phyloP scores from a whole-genome alignment of 2,329 filamentous ascomycete genomes.

The Coniochaeta prunicola region DNA sequence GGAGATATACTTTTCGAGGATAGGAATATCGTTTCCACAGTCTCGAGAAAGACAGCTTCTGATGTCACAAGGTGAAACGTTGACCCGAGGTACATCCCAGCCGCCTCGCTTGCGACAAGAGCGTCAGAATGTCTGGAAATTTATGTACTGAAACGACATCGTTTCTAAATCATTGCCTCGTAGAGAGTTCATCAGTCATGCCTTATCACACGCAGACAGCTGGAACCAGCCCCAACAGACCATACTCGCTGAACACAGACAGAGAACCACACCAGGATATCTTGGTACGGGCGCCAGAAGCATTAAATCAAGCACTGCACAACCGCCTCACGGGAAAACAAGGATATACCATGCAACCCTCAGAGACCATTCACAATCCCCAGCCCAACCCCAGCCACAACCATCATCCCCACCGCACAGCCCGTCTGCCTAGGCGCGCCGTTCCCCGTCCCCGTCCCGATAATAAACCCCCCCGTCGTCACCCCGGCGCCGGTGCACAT shows the following conservation, averaged over 20 bases:
- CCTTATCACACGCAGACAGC: neutral
- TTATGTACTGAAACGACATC: neutral
- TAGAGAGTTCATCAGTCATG: neutral
- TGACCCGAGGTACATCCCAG: no score
- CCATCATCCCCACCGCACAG: neutral
- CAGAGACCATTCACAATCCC: neutral
- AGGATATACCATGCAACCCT: neutral
- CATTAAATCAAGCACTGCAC: neutral
- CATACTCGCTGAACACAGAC: neutral
- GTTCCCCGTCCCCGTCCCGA: slow-evolving; percentile 16
- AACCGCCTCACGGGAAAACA: neutral
- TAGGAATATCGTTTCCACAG: no score
- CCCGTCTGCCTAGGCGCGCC: slow-evolving; percentile 7
- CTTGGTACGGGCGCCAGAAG: neutral
- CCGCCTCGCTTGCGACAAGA: no score
- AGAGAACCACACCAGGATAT: neutral
- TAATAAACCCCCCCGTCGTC: slow-evolving; percentile 14
- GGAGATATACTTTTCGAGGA: no score
- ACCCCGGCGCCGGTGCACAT: slow-evolving; percentile 28
- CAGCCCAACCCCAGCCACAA: neutral
- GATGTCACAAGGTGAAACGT: no score
- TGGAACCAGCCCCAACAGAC: neutral
- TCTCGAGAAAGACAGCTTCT: no score
- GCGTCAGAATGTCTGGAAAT: neutral
- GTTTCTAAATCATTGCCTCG: neutral